Percentiles rank a stretch among this genome's conserved stretches.
phyloP scores from a whole-genome alignment of 805 yeast species.

The Starmerella floris region DNA sequence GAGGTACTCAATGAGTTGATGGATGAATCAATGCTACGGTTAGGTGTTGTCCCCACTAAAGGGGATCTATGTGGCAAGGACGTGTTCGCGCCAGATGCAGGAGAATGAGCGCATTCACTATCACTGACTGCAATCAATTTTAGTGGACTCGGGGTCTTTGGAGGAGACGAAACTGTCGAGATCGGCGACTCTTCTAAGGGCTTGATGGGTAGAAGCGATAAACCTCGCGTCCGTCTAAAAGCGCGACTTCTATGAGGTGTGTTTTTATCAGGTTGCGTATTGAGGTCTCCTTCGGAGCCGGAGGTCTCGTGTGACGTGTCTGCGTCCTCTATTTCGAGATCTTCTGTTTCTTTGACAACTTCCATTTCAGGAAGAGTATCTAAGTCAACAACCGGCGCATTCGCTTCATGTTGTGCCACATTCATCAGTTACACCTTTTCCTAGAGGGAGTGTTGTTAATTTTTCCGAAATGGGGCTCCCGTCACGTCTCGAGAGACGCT shows the following conservation, averaged over 20 bases:
- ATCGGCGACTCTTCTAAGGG: neutral
- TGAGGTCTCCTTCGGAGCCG: neutral
- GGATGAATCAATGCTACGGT: neutral
- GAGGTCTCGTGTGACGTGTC: neutral
- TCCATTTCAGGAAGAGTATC: neutral
- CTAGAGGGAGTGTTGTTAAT: too few species aligned
- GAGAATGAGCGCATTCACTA: neutral
- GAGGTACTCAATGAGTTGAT: neutral
- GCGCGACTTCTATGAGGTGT: neutral
- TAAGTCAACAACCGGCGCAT: neutral
- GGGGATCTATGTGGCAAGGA: neutral
- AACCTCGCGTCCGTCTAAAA: constrained; percentile 8
- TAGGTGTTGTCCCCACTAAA: neutral
- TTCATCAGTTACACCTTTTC: too few species aligned
- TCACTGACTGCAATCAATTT: neutral
- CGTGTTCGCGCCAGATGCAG: neutral
- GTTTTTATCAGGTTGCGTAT: neutral
- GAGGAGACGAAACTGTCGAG: neutral
- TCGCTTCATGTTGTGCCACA: too few species aligned
- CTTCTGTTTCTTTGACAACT: neutral
- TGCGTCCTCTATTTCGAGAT: neutral
- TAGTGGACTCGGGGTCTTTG: constrained; percentile 8
- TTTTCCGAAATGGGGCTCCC: too few species aligned
- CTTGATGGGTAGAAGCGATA: constrained; percentile 12
- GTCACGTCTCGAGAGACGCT: too few species aligned